Evolutionary conservation across 1,284 basidiomycete genomes (phyloP).

Genomic region (Filobasidium uniguttulatum): DNA sequence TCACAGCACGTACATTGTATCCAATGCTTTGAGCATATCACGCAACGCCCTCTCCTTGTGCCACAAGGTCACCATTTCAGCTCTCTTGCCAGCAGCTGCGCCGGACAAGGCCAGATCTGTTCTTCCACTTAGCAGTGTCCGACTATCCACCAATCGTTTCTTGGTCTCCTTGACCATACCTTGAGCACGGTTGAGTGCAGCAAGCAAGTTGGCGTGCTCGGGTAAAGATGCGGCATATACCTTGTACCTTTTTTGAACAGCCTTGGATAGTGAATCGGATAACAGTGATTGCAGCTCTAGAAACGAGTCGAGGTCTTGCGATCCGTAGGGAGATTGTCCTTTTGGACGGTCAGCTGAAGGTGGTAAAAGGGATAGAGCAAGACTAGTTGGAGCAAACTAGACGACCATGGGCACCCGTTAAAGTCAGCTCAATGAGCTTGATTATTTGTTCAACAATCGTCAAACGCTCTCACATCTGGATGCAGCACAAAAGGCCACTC

Average conservation of each 20-base stretch:
- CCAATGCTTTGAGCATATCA: constrained; percentile 78
- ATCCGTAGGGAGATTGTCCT: constrained; percentile 19
- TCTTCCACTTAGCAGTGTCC: constrained; percentile 54
- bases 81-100: constrained; percentile 20
- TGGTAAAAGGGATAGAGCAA: constrained; percentile 64
- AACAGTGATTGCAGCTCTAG: constrained; percentile 26
- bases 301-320: constrained; percentile 26
- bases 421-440: constrained; percentile 4
- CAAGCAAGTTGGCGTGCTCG: constrained; percentile 64
- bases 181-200: constrained; percentile 56
- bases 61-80: constrained; percentile 76
- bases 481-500: constrained; percentile 83
- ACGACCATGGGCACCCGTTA: constrained; percentile 11
- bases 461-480: constrained; percentile 51
- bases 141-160: constrained; percentile 57
- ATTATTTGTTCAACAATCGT: constrained; percentile 4
- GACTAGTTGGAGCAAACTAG: constrained; percentile 81
- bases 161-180: constrained; percentile 59
- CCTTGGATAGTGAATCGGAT: constrained; percentile 30
- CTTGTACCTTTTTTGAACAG: constrained; percentile 62
- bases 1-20: constrained; percentile 59
- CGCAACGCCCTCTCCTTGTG: constrained; percentile 65
- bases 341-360: constrained; percentile 46
- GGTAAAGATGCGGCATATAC: constrained; percentile 81
- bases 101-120: constrained; percentile 11